Base-by-base conservation (phyloP, 192 early-diverging fungal species). In the Backusella tuberculispora region DNA sequence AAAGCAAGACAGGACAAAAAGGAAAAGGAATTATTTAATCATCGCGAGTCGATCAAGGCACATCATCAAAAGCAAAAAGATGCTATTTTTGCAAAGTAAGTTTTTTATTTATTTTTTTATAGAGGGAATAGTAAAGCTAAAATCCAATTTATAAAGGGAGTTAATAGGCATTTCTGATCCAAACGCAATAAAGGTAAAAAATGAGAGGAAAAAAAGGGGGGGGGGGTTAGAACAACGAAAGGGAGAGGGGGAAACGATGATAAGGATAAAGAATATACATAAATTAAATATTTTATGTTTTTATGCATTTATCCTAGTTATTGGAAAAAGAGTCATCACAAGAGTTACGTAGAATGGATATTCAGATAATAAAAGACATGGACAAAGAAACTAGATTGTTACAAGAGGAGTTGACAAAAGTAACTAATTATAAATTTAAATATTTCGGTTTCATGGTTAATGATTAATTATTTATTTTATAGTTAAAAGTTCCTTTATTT, bases 401-500 rank as follows among this genome's bases (percentile, higher is more conserved):
- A 17, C 68, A 69, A 29, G 42, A 75, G 38, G 64, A 68, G 45
- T 19, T 75, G 5, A 53, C 29, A 41, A 46, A 74, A 48, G 60
- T 66, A 73, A 73, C 29, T 2, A 34, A 34, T 34, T 34, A 34
- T 34, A 34, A 34, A 34, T 2, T 34, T 34, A 34, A 34, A 34
- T 1, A 1, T 34, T 34, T 34, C 29, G 29, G 29, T 0, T 34
- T 34, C 29, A 34, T 34, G 29, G 2, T 34, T 34, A 34, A 34
- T 34, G 29, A 34, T 34, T 34, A 34, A 34, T 34, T 34, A 34
- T 1, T 34, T 1, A 34, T 34, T 34, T 34, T 34, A 34, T 34
- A 76, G 70, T 63, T 71, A 4, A 67, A 77, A n/a, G 76, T 77
- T 7, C 76, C 76, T 9, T 67, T 77, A 14, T 77, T 77, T 42